Evolutionary conservation across 768 basidiomycete species (phyloP).

Genomic region (Boletus sp.): DNA sequence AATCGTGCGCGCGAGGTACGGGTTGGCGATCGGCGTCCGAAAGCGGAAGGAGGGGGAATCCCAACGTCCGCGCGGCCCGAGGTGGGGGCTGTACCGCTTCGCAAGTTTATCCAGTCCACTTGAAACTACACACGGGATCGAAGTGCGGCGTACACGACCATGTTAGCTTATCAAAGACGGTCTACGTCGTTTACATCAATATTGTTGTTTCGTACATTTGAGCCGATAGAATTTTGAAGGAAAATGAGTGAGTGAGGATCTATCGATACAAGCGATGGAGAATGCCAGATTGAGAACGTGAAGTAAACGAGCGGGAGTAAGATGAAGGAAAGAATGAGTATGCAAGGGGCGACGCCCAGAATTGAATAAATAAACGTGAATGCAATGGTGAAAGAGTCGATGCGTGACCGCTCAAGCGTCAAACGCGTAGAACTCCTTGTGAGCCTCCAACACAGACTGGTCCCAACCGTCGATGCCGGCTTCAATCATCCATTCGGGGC

Average conservation of each 20-base stretch:
- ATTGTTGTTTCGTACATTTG: too few species aligned
- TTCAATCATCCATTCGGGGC: constrained; percentile 16
- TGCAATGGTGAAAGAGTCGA: neutral
- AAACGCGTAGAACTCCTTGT: neutral
- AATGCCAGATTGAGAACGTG: neutral
- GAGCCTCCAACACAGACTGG: neutral
- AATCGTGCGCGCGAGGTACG: too few species aligned
- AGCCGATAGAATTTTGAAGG: neutral
- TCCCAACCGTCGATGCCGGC: constrained; percentile 13
- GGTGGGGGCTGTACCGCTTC: too few species aligned
- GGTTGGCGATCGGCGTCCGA: too few species aligned
- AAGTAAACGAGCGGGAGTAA: neutral
- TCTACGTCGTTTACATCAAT: neutral
- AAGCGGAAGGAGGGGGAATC: too few species aligned
- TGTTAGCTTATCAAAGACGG: neutral
- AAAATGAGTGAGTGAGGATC: neutral
- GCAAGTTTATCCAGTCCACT: too few species aligned
- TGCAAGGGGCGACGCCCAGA: neutral
- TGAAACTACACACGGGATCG: too few species aligned
- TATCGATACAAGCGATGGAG: neutral
- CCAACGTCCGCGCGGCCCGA: too few species aligned
- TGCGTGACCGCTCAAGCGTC: neutral
- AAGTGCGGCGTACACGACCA: too few species aligned
- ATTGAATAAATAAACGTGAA: neutral
- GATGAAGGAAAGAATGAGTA: neutral